These are phyloP conservation scores for Puccinia hordei DNA, from an alignment of 1,284 basidiomycete species.

Conservation along the genomic window DNA sequence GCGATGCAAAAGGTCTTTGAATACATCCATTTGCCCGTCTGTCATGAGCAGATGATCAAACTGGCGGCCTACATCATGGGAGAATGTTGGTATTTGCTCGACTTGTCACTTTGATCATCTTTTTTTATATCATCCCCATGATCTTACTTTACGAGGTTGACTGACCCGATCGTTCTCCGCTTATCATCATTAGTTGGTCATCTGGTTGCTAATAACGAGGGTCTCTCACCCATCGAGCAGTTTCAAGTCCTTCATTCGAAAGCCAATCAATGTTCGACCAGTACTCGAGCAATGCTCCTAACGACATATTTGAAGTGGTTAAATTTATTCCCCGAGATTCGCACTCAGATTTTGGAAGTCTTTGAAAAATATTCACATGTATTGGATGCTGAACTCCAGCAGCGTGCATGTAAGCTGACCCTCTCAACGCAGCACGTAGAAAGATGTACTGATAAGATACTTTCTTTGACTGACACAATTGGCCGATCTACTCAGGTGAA, in stretches of 20 bases:
- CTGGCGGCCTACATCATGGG: constrained; percentile 96
- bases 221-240: constrained; percentile 90
- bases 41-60: constrained; percentile 96
- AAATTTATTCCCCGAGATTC: constrained; percentile 98
- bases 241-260: constrained; percentile 92
- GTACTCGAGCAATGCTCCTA: constrained; percentile 86
- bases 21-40: constrained; percentile 81
- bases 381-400: constrained; percentile 95
- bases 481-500: constrained; percentile 63
- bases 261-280: constrained; percentile 88
- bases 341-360: constrained; percentile 85
- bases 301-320: constrained; percentile 99
- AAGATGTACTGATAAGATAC: background rate
- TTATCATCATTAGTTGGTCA: constrained; percentile 66
- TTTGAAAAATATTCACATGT: constrained; percentile 98
- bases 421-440: constrained; percentile 51
- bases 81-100: constrained; percentile 63
- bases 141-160: background rate
- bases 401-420: constrained; percentile 75
- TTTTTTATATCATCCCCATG: background rate
- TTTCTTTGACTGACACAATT: background rate
- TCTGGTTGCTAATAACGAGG: constrained; percentile 89
- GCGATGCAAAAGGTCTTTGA: constrained; percentile 91
- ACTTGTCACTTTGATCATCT: background rate
- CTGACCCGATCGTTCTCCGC: background rate